phyloP scores from a whole-genome alignment of 129 eudicot genomes.

The Flaveria ramosissima region DNA sequence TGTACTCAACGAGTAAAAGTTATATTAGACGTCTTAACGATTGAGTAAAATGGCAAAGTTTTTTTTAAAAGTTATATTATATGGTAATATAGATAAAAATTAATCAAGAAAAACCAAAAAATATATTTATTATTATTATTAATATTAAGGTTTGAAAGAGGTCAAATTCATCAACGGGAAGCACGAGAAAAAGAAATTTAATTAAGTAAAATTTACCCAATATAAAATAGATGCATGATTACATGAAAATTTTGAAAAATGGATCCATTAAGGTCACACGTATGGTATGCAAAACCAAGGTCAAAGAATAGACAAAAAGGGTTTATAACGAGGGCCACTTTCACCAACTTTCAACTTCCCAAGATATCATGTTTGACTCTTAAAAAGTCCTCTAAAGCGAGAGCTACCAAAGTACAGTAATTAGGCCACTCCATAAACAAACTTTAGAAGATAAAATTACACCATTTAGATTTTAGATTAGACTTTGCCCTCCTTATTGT shows the following conservation, averaged over 20 bases:
- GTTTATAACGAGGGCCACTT: slow-evolving; percentile 64
- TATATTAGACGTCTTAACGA: no score
- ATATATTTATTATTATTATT: not conserved
- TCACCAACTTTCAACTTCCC: slow-evolving; percentile 47
- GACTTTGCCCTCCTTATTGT: no score
- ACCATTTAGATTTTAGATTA: no score
- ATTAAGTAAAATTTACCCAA: not conserved
- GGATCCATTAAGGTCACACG: slow-evolving; percentile 55
- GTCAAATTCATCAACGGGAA: not conserved
- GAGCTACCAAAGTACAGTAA: no score
- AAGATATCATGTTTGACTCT: slow-evolving; percentile 51
- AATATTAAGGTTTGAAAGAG: slow-evolving; percentile 10
- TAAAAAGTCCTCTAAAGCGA: not conserved
- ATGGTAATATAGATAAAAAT: no score
- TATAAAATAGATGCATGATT: slow-evolving; percentile 24
- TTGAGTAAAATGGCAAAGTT: no score
- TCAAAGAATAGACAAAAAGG: slow-evolving; percentile 77
- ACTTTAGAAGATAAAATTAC: no score
- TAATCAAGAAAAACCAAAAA: no score
- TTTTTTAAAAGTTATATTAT: no score
- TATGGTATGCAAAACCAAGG: slow-evolving; percentile 85
- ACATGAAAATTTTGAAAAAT: slow-evolving; percentile 31
- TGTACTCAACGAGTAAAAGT: no score
- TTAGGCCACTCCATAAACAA: no score
- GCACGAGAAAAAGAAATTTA: slow-evolving; percentile 5